A percentile compares a stretch with the other conserved stretches of the same genome.
These are phyloP conservation scores for Skeletonema menzelii DNA, from an alignment of 108 stramenopile genomes.

Conservation along the genomic window DNA sequence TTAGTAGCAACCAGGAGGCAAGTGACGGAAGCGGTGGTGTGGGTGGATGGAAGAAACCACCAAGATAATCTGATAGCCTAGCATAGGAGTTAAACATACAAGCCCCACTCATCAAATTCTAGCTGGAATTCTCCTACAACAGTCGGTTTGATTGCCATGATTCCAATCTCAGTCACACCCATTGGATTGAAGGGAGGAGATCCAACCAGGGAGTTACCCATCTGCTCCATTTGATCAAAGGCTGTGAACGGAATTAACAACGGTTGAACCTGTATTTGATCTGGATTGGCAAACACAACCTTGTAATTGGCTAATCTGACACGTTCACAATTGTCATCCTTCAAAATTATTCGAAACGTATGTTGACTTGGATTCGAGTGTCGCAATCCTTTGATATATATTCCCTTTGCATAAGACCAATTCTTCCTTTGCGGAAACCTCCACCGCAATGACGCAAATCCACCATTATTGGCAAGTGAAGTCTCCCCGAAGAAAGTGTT, in stretches of 20 bases:
- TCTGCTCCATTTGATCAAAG: constrained; percentile 56
- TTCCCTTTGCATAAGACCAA: constrained; percentile 55
- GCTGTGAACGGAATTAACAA: constrained; percentile 47
- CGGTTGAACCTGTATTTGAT: constrained; percentile 9
- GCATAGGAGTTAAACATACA: constrained; percentile 24
- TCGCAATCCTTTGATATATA: constrained; percentile 39
- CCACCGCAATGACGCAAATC: constrained; percentile 60
- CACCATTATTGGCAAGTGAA: constrained; percentile 56
- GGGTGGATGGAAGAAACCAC: constrained; percentile 61
- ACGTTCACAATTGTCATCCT: constrained; percentile 52
- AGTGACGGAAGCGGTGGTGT: constrained; percentile 59
- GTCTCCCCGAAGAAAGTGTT: constrained; percentile 48
- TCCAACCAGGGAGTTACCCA: constrained; percentile 41
- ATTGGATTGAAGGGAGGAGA: constrained; percentile 46
- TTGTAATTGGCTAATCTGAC: constrained; percentile 52
- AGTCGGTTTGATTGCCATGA: constrained; percentile 66
- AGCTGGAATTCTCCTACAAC: constrained; percentile 56
- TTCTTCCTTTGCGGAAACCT: constrained; percentile 40
- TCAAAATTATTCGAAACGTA: constrained; percentile 53
- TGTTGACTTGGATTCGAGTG: constrained; percentile 48
- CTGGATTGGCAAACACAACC: constrained; percentile 56
- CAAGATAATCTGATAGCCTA: background rate
- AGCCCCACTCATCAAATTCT: constrained; percentile 51
- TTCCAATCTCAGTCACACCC: constrained; percentile 53
- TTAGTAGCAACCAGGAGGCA: constrained; percentile 25